phyloP scores from a whole-genome alignment of 345 rosid genomes.

The Turnera subulata region DNA sequence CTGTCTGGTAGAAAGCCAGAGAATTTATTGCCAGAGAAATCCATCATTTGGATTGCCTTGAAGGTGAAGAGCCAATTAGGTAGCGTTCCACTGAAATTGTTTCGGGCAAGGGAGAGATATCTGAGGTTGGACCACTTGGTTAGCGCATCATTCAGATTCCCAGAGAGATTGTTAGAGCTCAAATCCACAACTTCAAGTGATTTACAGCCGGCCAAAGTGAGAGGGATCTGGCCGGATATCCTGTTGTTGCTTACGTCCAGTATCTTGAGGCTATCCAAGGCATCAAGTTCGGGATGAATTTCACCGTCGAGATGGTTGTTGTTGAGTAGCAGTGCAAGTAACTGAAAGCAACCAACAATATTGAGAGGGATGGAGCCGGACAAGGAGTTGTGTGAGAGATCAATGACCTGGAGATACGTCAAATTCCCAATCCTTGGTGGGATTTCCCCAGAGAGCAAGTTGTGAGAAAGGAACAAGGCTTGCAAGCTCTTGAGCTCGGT shows the following conservation, averaged over 20 bases:
- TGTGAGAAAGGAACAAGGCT: conserved; percentile 79
- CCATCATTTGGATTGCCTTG: conserved; percentile 61
- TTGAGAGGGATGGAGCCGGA: conserved; percentile 78
- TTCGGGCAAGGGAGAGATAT: conserved; percentile 71
- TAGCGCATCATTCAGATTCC: conserved; percentile 72
- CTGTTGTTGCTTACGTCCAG: conserved; percentile 74
- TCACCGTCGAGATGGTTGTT: conserved; percentile 80
- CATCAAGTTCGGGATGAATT: conserved; percentile 92
- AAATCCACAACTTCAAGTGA: conserved; percentile 86
- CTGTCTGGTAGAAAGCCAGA: conserved; percentile 71
- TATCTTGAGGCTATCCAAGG: conserved; percentile 70
- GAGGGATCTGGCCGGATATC: conserved; percentile 82
- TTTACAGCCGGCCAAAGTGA: conserved; percentile 80
- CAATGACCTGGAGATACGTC: conserved; percentile 82
- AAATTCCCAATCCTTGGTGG: conserved; percentile 80
- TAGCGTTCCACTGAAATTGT: conserved; percentile 68
- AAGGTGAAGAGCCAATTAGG: conserved; percentile 80
- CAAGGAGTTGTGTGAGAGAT: conserved; percentile 67
- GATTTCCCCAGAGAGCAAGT: conserved; percentile 66
- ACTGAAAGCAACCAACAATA: conserved; percentile 86
- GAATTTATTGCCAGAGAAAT: conserved; percentile 77
- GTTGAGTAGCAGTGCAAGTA: conserved; percentile 61
- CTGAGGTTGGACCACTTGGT: conserved; percentile 78
- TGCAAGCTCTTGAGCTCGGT: conserved; percentile 82
- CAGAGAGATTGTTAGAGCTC: conserved; percentile 78